A percentile compares a stretch with the other conserved stretches of the same genome.
These are phyloP conservation scores for Magnaporthales sp. DNA, from an alignment of 2,329 filamentous ascomycete species.

Conservation along the genomic window DNA sequence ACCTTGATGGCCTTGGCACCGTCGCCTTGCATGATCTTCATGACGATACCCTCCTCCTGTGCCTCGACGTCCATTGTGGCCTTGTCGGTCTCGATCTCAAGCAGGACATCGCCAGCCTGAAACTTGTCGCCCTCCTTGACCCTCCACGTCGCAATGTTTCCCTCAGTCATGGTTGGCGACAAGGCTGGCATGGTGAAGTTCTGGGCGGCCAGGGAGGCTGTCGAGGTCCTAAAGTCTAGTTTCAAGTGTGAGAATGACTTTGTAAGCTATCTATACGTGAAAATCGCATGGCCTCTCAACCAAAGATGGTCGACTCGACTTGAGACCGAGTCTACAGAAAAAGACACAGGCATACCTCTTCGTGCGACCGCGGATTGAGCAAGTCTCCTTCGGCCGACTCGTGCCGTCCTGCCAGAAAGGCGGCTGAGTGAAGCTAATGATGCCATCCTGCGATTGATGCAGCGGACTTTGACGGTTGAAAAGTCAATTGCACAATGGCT, in stretches of 20 bases:
- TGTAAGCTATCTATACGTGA: not conserved
- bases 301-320: not conserved
- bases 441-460: conserved; percentile 7
- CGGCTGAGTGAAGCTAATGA: conserved; percentile 13
- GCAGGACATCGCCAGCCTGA: conserved; percentile 73
- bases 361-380: conserved; percentile 38
- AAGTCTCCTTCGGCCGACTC: conserved; percentile 35
- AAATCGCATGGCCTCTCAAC: not conserved
- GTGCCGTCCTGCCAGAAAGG: conserved; percentile 8
- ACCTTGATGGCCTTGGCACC: conserved; percentile 72
- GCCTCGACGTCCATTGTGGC: conserved; percentile 93
- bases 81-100: conserved; percentile 93
- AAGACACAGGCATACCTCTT: conserved; percentile 42
- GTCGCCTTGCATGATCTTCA: conserved; percentile 70
- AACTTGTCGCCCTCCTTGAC: conserved; percentile 83
- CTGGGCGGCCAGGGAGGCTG: conserved; percentile 61
- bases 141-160: conserved; percentile 78
- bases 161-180: conserved; percentile 90
- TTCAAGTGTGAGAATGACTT: conserved; percentile 5
- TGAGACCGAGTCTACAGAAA: conserved; percentile 3
- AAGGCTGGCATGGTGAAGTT: conserved; percentile 89
- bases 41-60: conserved; percentile 77
- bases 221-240: conserved; percentile 55
- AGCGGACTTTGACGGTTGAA: not conserved
- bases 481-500: not conserved